Evolutionary conservation across 345 rosid species (phyloP), one percentile per base, ranked within the genome.

Genomic region (Euphorbia lathyris): DNA sequence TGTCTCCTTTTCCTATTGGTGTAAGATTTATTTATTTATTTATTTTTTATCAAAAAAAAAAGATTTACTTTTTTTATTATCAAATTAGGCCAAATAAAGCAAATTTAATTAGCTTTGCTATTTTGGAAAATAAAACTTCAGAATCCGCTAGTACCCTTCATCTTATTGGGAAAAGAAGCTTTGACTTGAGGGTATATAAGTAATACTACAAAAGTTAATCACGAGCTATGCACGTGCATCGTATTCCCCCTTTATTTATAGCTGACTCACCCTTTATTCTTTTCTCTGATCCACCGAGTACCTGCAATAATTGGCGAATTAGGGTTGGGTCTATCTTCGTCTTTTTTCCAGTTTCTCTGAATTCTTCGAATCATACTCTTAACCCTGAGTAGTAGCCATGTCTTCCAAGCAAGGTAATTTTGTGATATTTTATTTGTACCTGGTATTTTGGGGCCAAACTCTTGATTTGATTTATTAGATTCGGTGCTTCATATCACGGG

Each of bases 381-480:
- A 82, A 71, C 60, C 74, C 66, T 69, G 43, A 30, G 1, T 58
- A 30, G 45, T 29, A 66, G 75, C 77, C 66, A 86, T 86, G 91
- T 81, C 91, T 47, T 86, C 90, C 74, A 84, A 84, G 74, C 91
- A 84, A 83, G 91, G 87, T 30, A n/a, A 14, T 32, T 65, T 64
- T 65, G 70, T 29, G n/a, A 8, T 0, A 40, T 25, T 72, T 20
- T 9, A 9, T 17, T 67, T 66, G 7, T 9, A 7, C 27, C 16
- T 19, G 38, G 7, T 1, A 20, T 19, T 22, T 36, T 38, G 13
- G 20, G 11, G 62, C 17, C 30, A 32, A 16, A 43, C 7, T 7
- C 14, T 20, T 0, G 55, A 3, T 52, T 63, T 61, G 20, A 40
- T 9, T 4, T 19, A 17, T 58, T 26, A 12, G 4, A 22, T 22